These are phyloP conservation scores for Picea abies DNA, from an alignment of 83 land plant genomes.

Conservation along the genomic window DNA sequence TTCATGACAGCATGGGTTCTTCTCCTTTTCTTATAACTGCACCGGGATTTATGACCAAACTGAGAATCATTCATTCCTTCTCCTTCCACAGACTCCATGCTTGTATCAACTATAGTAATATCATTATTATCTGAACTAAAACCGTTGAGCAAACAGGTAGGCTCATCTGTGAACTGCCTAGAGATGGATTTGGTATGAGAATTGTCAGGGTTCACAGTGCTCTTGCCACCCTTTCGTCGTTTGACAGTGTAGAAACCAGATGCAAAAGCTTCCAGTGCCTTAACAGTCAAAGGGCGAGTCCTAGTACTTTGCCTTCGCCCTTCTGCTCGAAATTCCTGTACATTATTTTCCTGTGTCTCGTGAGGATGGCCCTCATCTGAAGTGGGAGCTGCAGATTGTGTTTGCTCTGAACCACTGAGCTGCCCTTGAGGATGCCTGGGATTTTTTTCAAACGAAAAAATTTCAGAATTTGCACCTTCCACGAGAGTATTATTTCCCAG, in stretches of 20 bases:
- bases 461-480: conserved; percentile 4
- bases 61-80: conserved; percentile 7
- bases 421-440: not conserved
- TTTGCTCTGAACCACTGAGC: not conserved
- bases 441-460: not conserved
- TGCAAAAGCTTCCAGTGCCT: conserved; percentile 62
- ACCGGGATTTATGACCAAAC: not conserved
- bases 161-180: not conserved
- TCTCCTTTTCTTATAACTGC: conserved; percentile 5
- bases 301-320: conserved; percentile 63
- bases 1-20: conserved; percentile 18
- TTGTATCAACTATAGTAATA: conserved; percentile 17
- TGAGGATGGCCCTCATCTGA: conserved; percentile 9
- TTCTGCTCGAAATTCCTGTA: conserved; percentile 17
- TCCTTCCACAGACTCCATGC: conserved; percentile 14
- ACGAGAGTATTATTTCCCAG: not conserved
- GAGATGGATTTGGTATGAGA: conserved; percentile 8
- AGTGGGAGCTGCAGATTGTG: not conserved
- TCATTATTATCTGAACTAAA: conserved; percentile 16
- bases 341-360: not conserved
- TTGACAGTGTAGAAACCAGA: conserved; percentile 30
- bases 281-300: conserved; percentile 52
- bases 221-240: conserved; percentile 23
- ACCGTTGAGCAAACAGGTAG: conserved; percentile 1
- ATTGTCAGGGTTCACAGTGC: conserved; percentile 1